Conservation (phyloP, 331 rosid species). For the Ulmus americana region DNA sequence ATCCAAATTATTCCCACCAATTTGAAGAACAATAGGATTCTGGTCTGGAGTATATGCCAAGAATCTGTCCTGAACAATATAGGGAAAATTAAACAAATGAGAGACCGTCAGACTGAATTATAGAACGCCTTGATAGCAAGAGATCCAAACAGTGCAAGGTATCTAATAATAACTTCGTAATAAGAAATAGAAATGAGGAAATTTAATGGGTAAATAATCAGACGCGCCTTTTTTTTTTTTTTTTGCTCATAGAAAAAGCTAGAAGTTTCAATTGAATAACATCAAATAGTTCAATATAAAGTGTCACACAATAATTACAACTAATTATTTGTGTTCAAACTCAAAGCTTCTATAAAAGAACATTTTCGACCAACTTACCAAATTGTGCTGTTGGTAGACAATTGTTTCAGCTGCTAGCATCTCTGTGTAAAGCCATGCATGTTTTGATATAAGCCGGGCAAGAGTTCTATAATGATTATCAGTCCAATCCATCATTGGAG, state of each 20-base stretch:
- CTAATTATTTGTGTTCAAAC: no score
- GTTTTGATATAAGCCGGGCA: conserved; percentile 71
- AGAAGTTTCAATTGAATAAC: no score
- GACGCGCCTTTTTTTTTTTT: neutral
- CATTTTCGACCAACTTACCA: conserved; percentile 35
- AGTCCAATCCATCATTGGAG: conserved; percentile 96
- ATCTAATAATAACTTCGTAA: neutral
- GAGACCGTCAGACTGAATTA: neutral
- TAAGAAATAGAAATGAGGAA: neutral
- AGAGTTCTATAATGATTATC: conserved; percentile 80
- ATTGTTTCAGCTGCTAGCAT: conserved; percentile 92
- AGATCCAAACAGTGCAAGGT: neutral
- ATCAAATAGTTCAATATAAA: no score
- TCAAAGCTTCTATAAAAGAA: neutral
- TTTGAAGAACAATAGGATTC: conserved; percentile 86
- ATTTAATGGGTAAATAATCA: neutral
- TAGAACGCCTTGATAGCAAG: neutral
- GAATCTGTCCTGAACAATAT: conserved; percentile 71
- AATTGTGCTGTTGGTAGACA: conserved; percentile 70
- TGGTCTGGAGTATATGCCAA: conserved; percentile 74
- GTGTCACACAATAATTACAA: no score
- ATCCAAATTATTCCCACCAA: conserved; percentile 80
- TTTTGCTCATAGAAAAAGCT: no score
- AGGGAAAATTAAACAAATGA: conserved; percentile 1
- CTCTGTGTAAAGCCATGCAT: conserved; percentile 85